Base-by-base conservation (phyloP, 306 rosid species). In the Malus fusca region DNA sequence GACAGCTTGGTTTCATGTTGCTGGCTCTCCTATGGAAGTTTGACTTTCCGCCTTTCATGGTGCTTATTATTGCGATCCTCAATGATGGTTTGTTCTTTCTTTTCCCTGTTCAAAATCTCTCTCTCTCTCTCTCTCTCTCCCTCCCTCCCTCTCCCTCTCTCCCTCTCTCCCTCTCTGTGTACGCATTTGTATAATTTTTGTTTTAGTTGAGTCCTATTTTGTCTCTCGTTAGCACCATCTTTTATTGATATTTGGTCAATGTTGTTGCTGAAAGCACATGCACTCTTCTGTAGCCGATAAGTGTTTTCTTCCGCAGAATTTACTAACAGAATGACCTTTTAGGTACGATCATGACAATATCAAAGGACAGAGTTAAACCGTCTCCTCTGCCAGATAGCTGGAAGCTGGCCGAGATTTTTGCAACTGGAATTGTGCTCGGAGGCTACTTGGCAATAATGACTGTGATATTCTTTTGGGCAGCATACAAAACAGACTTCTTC, bases 341-440 rank as follows among this genome's bases (percentile, higher is more conserved):
- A 95, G 98, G 98, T 78, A 95, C 98, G 48, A 95, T 95, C 55
- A 95, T 95, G 98, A 95, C 98, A 68, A 95, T 95, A 61, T 92
- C 98, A 40, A 95, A 95, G 88, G 98, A 95, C 79, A 79, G 98
- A 43, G 98, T 92, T 69, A 92, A 92, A 80, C 98, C 98, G 68
- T 95, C 98, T 74, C 98, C 97, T 65, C 87, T 95, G 69, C 98
- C 98, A 9, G 98, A 95, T 90, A 95, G 97, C 87, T 95, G 98
- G 98, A 95, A 95, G 84, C 88, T 95, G 68, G 75, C 96, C 0
- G 98, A 95, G 85, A 95, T 95, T 85, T 95, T 95, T 80, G 84
- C 98, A 46, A 95, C 98, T 40, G 98, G 98, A 33, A 26, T 95
- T 72, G 83, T 95, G 59, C 98, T 95, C 1, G 98, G 98, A 66